Evolutionary conservation across 2,329 filamentous ascomycete genomes (phyloP), one percentile per base, ranked within the genome.

Genomic region (Arthrobotrys musiformis): DNA sequence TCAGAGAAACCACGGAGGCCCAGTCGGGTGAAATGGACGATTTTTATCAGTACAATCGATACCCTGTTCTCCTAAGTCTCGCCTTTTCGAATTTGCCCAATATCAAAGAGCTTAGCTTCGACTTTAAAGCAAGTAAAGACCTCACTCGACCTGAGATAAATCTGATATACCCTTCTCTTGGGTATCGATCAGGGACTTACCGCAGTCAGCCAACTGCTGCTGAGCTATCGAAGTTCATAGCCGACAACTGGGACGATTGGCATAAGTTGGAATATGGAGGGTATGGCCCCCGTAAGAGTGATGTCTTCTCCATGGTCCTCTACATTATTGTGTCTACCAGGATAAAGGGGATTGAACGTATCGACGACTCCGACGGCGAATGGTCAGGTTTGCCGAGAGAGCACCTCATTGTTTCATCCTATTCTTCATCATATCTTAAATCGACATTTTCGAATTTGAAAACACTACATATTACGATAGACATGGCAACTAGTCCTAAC

Each of bases 61-160:
- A 54, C 13, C 7, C 6, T 1, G 37, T 35, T 1, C 35, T 61
- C 17, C 7, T 69, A 19, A n/a, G 22, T 5, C 1, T 48, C 17
- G 52, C 52, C 0, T 44, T 69, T 26, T 24, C 40, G 13, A 69
- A 69, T 22, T 30, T 73, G 1, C 69, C 69, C 1, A 64, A 58
- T 8, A 35, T 72, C 13, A 11, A 40, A 42, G 22, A 8, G 3
- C 46, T 66, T 4, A 13, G 4, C 13, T 64, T 56, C 13, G 22
- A 15, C 9, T 8, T 52, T 28, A 19, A 37, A 7, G 5, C n/a
- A 24, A 2, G 7, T 1, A 5, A 22, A 9, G 9, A 17, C 2
- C 19, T 70, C 1, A 33, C 22, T 6, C 56, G 68, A 1, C 30
- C 30, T 9, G 56, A 70, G 3, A 33, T 63, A 1, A 70, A 70